A percentile compares a stretch with the other conserved stretches of the same genome.
These are phyloP conservation scores for Coleophoma crateriformis DNA, from an alignment of 2,329 filamentous ascomycete species.

Conservation along the genomic window DNA sequence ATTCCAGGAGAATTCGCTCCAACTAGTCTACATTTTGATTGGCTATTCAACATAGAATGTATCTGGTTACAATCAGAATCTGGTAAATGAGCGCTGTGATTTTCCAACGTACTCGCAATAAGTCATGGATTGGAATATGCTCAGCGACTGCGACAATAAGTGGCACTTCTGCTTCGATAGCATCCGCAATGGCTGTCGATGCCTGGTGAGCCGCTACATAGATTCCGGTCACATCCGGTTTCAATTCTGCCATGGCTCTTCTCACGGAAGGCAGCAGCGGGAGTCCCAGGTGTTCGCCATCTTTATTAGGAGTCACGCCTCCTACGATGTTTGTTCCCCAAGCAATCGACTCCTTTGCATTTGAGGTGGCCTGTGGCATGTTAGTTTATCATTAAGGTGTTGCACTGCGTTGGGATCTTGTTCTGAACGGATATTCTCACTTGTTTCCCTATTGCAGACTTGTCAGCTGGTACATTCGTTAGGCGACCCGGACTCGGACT, in stretches of 20 bases:
- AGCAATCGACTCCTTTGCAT: slow-evolving; percentile 68
- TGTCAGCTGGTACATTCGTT: no score
- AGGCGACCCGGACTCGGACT: no score
- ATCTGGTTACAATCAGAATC: slow-evolving; percentile 38
- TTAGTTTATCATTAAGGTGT: background rate
- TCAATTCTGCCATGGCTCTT: slow-evolving; percentile 63
- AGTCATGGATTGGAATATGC: slow-evolving; percentile 69
- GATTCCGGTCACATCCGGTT: slow-evolving; percentile 73
- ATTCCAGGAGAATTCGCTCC: slow-evolving; percentile 72
- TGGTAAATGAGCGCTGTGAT: background rate
- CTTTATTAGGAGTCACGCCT: slow-evolving; percentile 66
- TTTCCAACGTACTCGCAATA: slow-evolving; percentile 49
- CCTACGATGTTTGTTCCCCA: slow-evolving; percentile 80
- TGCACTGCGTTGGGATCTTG: background rate
- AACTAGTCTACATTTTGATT: slow-evolving; percentile 63
- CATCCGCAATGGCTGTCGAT: slow-evolving; percentile 69
- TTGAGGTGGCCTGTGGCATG: slow-evolving; percentile 56
- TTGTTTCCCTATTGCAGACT: slow-evolving; percentile 22
- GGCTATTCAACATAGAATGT: slow-evolving; percentile 62
- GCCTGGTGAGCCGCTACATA: slow-evolving; percentile 76
- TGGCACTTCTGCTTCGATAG: slow-evolving; percentile 70
- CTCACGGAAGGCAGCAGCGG: slow-evolving; percentile 66
- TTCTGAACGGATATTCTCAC: slow-evolving; percentile 3
- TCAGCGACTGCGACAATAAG: slow-evolving; percentile 73
- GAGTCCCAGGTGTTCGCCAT: slow-evolving; percentile 66